A percentile compares a stretch with the other conserved stretches of the same genome.
Conservation (phyloP, 1,284 basidiomycete species). For the Cutaneotrichosporon curvatum region DNA sequence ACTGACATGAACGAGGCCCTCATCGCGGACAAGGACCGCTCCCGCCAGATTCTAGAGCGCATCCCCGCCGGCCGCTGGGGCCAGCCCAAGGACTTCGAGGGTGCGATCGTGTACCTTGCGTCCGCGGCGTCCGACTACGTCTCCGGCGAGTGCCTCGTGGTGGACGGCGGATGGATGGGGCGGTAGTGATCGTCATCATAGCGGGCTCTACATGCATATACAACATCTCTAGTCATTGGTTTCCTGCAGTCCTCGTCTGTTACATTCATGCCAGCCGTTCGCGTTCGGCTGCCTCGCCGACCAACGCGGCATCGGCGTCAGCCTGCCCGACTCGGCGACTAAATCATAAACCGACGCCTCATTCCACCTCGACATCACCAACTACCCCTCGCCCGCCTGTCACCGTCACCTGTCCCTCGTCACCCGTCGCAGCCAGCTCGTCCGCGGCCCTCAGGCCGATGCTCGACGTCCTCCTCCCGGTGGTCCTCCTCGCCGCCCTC, state of each 20-base stretch:
- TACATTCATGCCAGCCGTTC: no score
- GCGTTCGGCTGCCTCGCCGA: no score
- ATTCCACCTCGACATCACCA: no score
- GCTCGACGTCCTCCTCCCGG: conserved; percentile 24
- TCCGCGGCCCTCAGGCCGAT: conserved; percentile 4
- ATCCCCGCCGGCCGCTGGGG: conserved; percentile 93
- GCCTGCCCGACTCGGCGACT: no score
- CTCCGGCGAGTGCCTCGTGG: conserved; percentile 62
- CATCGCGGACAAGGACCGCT: conserved; percentile 45
- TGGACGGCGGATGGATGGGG: conserved; percentile 49
- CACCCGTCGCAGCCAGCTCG: no score
- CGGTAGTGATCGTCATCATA: conserved; percentile 2
- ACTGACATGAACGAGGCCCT: conserved; percentile 58
- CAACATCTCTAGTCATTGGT: no score
- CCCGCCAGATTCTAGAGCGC: conserved; percentile 82
- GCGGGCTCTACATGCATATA: no score
- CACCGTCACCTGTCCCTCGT: no score
- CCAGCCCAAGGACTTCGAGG: conserved; percentile 77
- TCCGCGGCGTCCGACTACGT: conserved; percentile 81
- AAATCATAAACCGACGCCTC: no score
- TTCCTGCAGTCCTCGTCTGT: no score
- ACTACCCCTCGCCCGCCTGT: no score
- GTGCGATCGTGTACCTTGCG: conserved; percentile 82
- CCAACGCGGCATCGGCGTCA: no score
- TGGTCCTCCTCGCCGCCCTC: conserved; percentile 17